Conservation (phyloP, 129 eudicot genomes). For the Kitagawia praeruptora region DNA sequence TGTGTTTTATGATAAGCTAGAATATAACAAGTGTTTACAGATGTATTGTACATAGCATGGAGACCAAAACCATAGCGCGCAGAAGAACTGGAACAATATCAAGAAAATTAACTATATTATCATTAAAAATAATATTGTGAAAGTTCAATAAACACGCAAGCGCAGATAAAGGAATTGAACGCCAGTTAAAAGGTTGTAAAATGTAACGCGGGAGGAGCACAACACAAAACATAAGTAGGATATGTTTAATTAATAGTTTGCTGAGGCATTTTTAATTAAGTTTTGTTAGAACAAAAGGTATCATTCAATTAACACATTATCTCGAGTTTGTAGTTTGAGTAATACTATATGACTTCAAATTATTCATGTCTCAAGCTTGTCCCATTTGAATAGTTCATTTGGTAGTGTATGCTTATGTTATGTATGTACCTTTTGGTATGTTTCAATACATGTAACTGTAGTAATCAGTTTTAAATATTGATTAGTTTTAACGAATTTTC, state of each 20-base stretch:
- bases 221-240: not conserved
- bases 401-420: not conserved
- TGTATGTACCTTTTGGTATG: not conserved
- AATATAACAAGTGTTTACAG: too few relatives aligned
- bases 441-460: not conserved
- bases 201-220: not conserved
- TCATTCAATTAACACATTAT: not conserved
- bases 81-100: not conserved
- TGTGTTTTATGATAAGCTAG: not conserved
- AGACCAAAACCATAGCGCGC: too few relatives aligned
- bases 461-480: too few relatives aligned
- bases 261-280: not conserved
- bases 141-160: not conserved
- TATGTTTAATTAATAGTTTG: not conserved
- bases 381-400: not conserved
- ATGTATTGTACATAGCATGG: too few relatives aligned
- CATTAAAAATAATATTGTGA: not conserved
- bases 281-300: not conserved
- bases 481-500: too few relatives aligned
- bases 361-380: slow-evolving; percentile 1
- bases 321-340: not conserved
- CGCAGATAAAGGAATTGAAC: not conserved
- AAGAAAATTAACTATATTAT: too few relatives aligned
- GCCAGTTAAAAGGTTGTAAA: not conserved
- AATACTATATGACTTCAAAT: not conserved